Evolutionary conservation across 2,329 filamentous ascomycete genomes (phyloP), one percentile per base, ranked within the genome.

Genomic region (Curvularia lunata): DNA sequence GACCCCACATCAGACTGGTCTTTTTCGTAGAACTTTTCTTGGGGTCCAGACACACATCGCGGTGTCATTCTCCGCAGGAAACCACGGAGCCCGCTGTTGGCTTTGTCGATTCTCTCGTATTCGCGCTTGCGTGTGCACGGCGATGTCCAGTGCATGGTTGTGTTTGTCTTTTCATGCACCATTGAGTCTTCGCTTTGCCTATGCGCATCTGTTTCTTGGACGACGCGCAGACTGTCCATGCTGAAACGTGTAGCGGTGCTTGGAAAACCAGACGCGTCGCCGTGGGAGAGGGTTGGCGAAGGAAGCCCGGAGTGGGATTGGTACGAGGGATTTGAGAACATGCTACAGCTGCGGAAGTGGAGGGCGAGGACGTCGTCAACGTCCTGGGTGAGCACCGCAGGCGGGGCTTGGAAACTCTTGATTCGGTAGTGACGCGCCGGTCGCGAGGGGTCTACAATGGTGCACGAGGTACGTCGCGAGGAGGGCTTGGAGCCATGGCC

Each of bases 361-460:
- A 78, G 66, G 12, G 76, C 76, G 1, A 77, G 68, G 13, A 76
- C 74, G 51, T 77, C 75, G 59, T 78, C 75, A 42, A 77, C 67
- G 47, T 77, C 75, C 52, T 69, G 70, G 52, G 63, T 70, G 30
- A 55, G 56, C 41, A 62, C 56, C 10, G 67, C 56, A 5, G 67
- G 66, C 10, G 63, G 59, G 16, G 70, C 66, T 45, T 75, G 69
- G 4, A 70, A 71, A 52, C 72, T 77, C 37, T 69, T 71, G 32
- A 76, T 71, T 37, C 75, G 64, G 60, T 74, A 71, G 52, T 77
- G 72, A 32, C 72, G 72, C 45, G 70, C 66, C 63, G 72, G 72
- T 46, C 72, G 67, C 3, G 71, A 71, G 7, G 73, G 72, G 37
- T 75, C 73, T 34, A 75, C 64, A 27, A 75, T 63, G 34, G 73